Base-by-base conservation (phyloP, 2,329 filamentous ascomycete genomes). In the Diaporthe nobilis region DNA sequence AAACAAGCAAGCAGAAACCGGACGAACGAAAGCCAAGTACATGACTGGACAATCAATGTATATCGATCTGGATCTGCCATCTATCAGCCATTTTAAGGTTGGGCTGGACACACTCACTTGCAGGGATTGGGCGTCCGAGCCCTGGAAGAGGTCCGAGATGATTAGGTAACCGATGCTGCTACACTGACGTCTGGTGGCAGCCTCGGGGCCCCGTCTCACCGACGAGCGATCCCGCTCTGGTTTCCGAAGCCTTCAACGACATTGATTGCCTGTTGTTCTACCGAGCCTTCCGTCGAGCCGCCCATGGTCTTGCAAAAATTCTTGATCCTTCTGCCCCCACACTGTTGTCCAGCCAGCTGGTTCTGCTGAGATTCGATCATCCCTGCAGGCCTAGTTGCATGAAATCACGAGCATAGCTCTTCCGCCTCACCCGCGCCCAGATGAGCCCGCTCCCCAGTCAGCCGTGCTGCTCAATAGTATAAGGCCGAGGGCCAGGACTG, bases 281-380 rank as follows among this genome's bases (percentile, higher is more conserved):
- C 71, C 71, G 58, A 73, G 58, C 34, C 71, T 65, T 73, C 71
- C 71, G 71, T 73, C 34, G 57, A 72, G 42, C 42, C 22, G 70
- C 55, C 39, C n/a, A 28, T 42, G 49, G 31, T 51, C 49, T 31
- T 25, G 39, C 70, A 39, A 39, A 49, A 6, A 72, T 51, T 51
- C 55, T 49, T 53, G 34, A 44, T 34, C 68, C 39, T 47, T 20
- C 68, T 58, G 53, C 15, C 51, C 39, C 51, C 68, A 57, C 68
- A 37, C 39, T 28, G 39, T 44, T 31, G 68, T 37, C 68, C 68
- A 47, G 63, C 63, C 63, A 58, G 53, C 68, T 71, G 68, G 53
- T 57, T 60, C 47, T 70, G 49, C 65, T 70, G 65, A 53, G 49
- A 25, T 57, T 57, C 37, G 12, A 65, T 37, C 47, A 65, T 47